Evolutionary conservation across 257 asterid species (phyloP), one percentile per base, ranked within the genome.

Genomic region (Solanum gandarillasii): DNA sequence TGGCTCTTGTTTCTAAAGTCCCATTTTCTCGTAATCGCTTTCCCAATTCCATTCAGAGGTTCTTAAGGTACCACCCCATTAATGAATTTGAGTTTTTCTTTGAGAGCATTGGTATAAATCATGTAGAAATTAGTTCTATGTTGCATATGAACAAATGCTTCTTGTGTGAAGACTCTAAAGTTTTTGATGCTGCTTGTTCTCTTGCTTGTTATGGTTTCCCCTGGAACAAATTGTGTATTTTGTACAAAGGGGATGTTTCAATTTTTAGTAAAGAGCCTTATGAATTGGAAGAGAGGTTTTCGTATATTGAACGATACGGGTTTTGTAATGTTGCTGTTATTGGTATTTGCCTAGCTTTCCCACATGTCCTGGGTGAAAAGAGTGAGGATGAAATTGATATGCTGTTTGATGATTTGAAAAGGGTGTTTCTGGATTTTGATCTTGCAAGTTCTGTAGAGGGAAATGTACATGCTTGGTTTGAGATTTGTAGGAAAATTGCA

Each of bases 31-130:
- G 88, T 21, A 38, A 87, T 7, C 73, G 60, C 13, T 94, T 90
- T 36, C 41, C 75, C 38, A 52, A 72, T 89, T 88, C 93, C 2
- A 62, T 94, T 76, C 91, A 72, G 86, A 89, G 94, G 41, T 93
- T 88, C 60, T 92, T 94, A 88, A 92, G 95, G 96, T 94, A 94
- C 88, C 93, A 94, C 38, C 98, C 98, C 8, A 86, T 94, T 90
- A 92, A 92, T 90, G 98, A 94, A 62, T 87, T 94, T 87, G 95
- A 93, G 1, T 92, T 94, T 83, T 90, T 94, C 84, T 90, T 88
- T 34, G 98, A 94, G 88, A 94, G 98, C 87, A 94, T 94, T 85
- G 98, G 96, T 5, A 83, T 93, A 27, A 70, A 65, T 62, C 81
- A 48, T 38, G 38, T n/a, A 20, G 88, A 82, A 32, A 91, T 76